Percentiles rank a stretch among this genome's conserved stretches.
phyloP scores from a whole-genome alignment of 495 filamentous ascomycete genomes.

The Penicillium soppii region DNA sequence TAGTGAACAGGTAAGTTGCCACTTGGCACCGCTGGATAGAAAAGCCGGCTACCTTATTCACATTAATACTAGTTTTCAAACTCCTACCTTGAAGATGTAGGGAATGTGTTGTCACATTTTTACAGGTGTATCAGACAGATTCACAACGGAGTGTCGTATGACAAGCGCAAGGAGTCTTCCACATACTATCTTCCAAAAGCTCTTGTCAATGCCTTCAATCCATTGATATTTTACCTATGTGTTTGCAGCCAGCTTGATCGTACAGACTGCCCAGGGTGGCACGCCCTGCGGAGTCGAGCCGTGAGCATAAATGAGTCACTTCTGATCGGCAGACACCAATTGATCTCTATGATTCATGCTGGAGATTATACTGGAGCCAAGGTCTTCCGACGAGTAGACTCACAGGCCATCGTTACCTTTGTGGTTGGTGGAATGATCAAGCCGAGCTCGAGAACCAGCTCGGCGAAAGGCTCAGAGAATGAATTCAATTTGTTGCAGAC shows the following conservation, averaged over 20 bases:
- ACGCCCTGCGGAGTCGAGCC: not conserved
- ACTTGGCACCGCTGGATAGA: too few species aligned
- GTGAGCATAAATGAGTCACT: not conserved
- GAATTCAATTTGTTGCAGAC: slow-evolving; percentile 3
- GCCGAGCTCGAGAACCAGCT: too few species aligned
- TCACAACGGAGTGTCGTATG: not conserved
- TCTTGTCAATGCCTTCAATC: slow-evolving; percentile 4
- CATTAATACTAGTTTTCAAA: not conserved
- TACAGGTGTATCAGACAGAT: not conserved
- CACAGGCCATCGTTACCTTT: slow-evolving; percentile 5
- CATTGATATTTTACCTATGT: slow-evolving; percentile 1
- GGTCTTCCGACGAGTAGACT: slow-evolving; percentile 4
- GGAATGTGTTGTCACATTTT: not conserved
- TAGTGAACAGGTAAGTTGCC: not conserved
- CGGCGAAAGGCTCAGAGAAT: not conserved
- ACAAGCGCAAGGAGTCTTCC: not conserved
- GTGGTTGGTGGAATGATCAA: slow-evolving; percentile 3
- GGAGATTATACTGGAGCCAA: slow-evolving; percentile 12
- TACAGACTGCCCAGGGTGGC: not conserved
- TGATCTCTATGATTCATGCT: slow-evolving; percentile 8
- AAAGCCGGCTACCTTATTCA: not conserved
- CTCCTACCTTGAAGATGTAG: not conserved
- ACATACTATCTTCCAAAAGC: slow-evolving; percentile 2
- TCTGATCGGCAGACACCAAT: not conserved
- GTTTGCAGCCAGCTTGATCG: not conserved